Base-by-base conservation (phyloP, 192 early-diverging fungal species). In the Podila epigama region DNA sequence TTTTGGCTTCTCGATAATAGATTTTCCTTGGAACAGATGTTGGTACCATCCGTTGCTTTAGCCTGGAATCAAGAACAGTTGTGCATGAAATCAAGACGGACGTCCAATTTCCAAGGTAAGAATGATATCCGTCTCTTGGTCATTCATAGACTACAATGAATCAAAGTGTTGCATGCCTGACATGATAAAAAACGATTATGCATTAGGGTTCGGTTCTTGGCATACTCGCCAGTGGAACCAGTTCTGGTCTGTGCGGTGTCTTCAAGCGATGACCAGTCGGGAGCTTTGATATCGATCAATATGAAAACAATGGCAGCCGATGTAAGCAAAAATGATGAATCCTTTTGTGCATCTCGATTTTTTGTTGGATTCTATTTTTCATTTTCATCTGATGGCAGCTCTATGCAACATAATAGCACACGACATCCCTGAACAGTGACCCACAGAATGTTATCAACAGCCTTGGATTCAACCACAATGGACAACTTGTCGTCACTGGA, bases 401-500 rank as follows among this genome's bases (percentile, higher is more conserved):
- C 25, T n/a, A 32, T 2, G n/a, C n/a, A 42, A 42, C 1, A 3
- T 22, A 42, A 18, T 51, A 77, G 73, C 73, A 77, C 20, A 22
- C 53, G 11, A 54, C 64, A 0, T 25, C 35, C 5, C 37, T 77
- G 56, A 37, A 63, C 4, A 41, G 53, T 12, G 66, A 48, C 12
- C 33, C 70, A 12, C 12, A 39, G 42, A 52, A 58, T 22, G 72
- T 79, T 22, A 84, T 89, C 50, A 84, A 86, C 41, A 82, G 82
- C n/a, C 66, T 88, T 1, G 80, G 84, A 36, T 85, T 85, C 52
- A 89, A 89, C 50, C 88, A 89, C 59, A 89, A 89, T 65, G 88
- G 88, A 12, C 85, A 88, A 54, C 69, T 89, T 52, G 31, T 89
- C 4, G 86, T 89, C 37, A 71, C 85, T 25, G 84, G 86, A 1